Evolutionary conservation across 2,329 filamentous ascomycete genomes (phyloP).

Genomic region (Rutstroemia sp.): DNA sequence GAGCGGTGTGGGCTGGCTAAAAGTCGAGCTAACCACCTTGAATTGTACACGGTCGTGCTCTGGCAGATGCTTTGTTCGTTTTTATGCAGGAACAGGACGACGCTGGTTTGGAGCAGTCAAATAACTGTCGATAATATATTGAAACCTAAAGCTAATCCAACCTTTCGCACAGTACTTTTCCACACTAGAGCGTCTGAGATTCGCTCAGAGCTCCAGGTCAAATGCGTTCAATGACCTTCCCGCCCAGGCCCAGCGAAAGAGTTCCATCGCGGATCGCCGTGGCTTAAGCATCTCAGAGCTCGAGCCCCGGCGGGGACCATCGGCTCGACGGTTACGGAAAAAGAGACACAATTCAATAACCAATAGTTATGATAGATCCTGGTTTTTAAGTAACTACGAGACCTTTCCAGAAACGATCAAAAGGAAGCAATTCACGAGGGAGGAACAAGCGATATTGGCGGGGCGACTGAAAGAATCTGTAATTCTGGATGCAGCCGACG

Average conservation of each 20-base stretch:
- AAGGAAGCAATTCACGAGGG: conserved; percentile 60
- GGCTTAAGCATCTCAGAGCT: conserved; percentile 22
- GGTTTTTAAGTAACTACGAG: conserved; percentile 43
- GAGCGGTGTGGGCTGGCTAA: not conserved
- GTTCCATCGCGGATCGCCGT: conserved; percentile 24
- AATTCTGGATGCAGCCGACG: conserved; percentile 51
- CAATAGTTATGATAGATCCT: conserved; percentile 48
- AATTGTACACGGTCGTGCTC: conserved; percentile 4
- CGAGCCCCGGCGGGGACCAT: conserved; percentile 20
- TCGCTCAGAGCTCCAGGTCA: conserved; percentile 44
- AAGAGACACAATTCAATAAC: conserved; percentile 32
- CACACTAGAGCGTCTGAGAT: conserved; percentile 60
- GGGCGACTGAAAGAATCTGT: conserved; percentile 43
- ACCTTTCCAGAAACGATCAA: conserved; percentile 66
- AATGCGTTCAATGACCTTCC: conserved; percentile 26
- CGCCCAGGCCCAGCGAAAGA: conserved; percentile 21
- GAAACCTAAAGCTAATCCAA: conserved; percentile 1
- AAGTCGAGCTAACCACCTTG: not conserved
- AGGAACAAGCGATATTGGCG: conserved; percentile 60
- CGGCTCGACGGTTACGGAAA: conserved; percentile 22
- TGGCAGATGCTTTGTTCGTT: conserved; percentile 9
- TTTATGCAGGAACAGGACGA: conserved; percentile 6
- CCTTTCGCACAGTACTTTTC: conserved; percentile 56
- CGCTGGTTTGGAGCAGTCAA: not conserved
- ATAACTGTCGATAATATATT: not conserved